A percentile compares a stretch with the other conserved stretches of the same genome.
These are phyloP conservation scores for Aspergillus aculeatinus DNA, from an alignment of 2,329 filamentous ascomycete species.

Conservation along the genomic window DNA sequence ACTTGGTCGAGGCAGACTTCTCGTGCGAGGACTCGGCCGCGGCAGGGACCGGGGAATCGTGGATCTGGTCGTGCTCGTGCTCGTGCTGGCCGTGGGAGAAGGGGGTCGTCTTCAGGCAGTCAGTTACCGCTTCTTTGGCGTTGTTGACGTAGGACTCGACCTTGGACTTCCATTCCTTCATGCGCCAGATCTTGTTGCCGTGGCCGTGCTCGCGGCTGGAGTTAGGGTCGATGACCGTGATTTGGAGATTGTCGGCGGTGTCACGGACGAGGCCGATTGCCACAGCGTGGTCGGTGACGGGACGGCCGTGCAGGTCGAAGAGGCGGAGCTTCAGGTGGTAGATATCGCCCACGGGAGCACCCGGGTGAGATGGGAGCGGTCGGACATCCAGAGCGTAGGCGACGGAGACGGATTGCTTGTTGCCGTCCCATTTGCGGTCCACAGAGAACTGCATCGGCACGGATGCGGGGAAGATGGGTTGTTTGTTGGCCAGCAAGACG, in stretches of 20 bases:
- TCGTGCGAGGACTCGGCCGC: neutral
- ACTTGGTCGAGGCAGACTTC: neutral
- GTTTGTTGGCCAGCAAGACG: conserved; percentile 29
- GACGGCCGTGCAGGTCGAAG: conserved; percentile 24
- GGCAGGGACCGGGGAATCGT: neutral
- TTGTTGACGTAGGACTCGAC: conserved; percentile 19
- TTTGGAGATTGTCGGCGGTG: conserved; percentile 23
- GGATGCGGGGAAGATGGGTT: conserved; percentile 30
- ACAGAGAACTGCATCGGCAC: conserved; percentile 29
- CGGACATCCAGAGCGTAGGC: conserved; percentile 27
- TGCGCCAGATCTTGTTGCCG: conserved; percentile 18
- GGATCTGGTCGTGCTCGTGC: neutral
- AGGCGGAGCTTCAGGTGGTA: conserved; percentile 26
- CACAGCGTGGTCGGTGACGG: conserved; percentile 29
- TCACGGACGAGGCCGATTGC: conserved; percentile 29
- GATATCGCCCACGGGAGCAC: conserved; percentile 16
- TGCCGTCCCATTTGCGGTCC: conserved; percentile 19
- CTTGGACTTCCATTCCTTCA: conserved; percentile 27
- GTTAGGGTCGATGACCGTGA: conserved; percentile 29
- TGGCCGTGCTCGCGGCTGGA: conserved; percentile 10
- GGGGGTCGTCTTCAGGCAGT: conserved; percentile 6
- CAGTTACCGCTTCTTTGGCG: conserved; percentile 13
- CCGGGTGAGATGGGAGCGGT: conserved; percentile 21
- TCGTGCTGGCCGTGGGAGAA: neutral
- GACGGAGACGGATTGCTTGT: conserved; percentile 17